Evolutionary conservation across 768 basidiomycete species (phyloP).

Genomic region (Lepiota brunneoincarnata): DNA sequence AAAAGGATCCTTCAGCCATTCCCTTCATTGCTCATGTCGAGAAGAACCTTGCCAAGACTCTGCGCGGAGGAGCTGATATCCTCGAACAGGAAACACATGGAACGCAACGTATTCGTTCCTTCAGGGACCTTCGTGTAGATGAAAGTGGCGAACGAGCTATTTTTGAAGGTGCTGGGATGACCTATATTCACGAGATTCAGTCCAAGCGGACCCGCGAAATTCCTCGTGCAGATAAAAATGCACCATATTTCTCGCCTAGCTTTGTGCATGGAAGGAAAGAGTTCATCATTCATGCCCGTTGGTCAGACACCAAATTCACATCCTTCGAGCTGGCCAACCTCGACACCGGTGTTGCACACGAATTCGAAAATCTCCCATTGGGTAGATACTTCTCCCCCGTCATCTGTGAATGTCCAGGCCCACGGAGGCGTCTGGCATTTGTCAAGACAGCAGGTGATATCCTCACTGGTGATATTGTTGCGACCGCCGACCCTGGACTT

Average conservation of each 20-base stretch:
- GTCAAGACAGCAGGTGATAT: conserved; percentile 58
- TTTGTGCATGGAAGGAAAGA: conserved; percentile 52
- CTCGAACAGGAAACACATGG: conserved; percentile 49
- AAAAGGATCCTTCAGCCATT: conserved; percentile 43
- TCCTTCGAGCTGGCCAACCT: conserved; percentile 65
- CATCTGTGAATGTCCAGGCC: conserved; percentile 44
- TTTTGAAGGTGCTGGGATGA: conserved; percentile 68
- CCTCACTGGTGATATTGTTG: conserved; percentile 62
- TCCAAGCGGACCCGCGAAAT: conserved; percentile 31
- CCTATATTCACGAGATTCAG: conserved; percentile 46
- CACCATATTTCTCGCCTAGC: conserved; percentile 65
- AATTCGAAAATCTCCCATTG: conserved; percentile 54
- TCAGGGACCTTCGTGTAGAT: conserved; percentile 59
- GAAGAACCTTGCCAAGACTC: conserved; percentile 62
- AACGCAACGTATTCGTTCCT: conserved; percentile 56
- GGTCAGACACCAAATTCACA: conserved; percentile 64
- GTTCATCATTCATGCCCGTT: conserved; percentile 61
- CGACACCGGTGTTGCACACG: conserved; percentile 37
- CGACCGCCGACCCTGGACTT: conserved; percentile 60
- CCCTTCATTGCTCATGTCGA: conserved; percentile 63
- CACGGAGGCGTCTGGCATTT: conserved; percentile 53
- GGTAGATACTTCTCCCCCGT: conserved; percentile 66
- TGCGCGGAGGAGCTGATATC: conserved; percentile 45
- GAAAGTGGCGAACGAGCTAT: conserved; percentile 49
- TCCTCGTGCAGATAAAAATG: conserved; percentile 45